These are phyloP conservation scores for Pythium sukuiense DNA, from an alignment of 352 stramenopile genomes.

Conservation along the genomic window DNA sequence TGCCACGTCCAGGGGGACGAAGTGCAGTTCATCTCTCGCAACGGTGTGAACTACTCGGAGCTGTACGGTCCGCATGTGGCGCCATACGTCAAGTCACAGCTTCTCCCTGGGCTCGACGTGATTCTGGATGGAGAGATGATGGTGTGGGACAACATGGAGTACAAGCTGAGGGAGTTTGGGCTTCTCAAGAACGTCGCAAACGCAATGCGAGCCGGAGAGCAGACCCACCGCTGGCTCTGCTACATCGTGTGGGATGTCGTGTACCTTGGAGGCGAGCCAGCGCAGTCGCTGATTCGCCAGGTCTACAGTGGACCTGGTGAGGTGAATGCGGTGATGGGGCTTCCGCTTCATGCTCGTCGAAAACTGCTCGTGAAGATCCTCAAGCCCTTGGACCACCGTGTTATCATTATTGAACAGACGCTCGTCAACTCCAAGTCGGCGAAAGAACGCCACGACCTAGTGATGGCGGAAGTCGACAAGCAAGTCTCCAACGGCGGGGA, in stretches of 20 bases:
- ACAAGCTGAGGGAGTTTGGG: slow-evolving; percentile 73
- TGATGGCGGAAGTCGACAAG: slow-evolving; percentile 81
- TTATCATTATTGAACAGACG: slow-evolving; percentile 81
- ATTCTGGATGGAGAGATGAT: slow-evolving; percentile 90
- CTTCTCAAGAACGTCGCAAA: slow-evolving; percentile 81
- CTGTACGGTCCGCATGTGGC: slow-evolving; percentile 62
- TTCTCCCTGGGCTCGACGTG: slow-evolving; percentile 57
- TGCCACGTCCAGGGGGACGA: slow-evolving; percentile 63
- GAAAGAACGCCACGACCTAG: slow-evolving; percentile 73
- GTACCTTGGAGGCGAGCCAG: slow-evolving; percentile 54
- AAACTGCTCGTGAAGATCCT: slow-evolving; percentile 65
- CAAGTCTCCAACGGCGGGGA: slow-evolving; percentile 76
- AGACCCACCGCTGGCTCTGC: slow-evolving; percentile 72
- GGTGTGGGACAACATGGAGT: slow-evolving; percentile 85
- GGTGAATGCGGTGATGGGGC: slow-evolving; percentile 67
- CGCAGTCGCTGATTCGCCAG: slow-evolving; percentile 55
- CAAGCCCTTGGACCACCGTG: slow-evolving; percentile 67
- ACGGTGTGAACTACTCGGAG: slow-evolving; percentile 83
- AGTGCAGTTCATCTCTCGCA: slow-evolving; percentile 85
- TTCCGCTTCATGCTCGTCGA: slow-evolving; percentile 62
- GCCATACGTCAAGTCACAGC: slow-evolving; percentile 61
- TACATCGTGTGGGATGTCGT: slow-evolving; percentile 87
- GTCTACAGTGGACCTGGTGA: slow-evolving; percentile 61
- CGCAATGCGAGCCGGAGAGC: slow-evolving; percentile 48
- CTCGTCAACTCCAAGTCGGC: slow-evolving; percentile 70